These are phyloP conservation scores for Phanerochaete sordida DNA, from an alignment of 768 basidiomycete genomes.

Conservation along the genomic window DNA sequence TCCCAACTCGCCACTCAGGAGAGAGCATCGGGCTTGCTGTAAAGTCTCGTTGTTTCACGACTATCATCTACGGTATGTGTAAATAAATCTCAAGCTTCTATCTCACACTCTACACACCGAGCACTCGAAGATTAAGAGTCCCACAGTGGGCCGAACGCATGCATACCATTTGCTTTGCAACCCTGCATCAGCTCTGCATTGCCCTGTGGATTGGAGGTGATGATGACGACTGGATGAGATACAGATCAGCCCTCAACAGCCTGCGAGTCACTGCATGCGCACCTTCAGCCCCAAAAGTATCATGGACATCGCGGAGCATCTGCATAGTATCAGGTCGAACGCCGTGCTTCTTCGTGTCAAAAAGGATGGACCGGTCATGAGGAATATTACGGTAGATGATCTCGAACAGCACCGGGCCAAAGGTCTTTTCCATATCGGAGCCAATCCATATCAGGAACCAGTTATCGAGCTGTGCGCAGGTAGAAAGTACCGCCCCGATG, in stretches of 20 bases:
- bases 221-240: conserved; percentile 56
- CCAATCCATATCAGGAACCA: conserved; percentile 83
- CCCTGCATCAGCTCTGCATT: conserved; percentile 72
- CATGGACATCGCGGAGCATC: conserved; percentile 63
- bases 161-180: conserved; percentile 17
- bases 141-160: conserved; percentile 63
- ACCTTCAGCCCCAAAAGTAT: conserved; percentile 69
- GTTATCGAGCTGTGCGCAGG: conserved; percentile 67
- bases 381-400: conserved; percentile 68
- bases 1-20: too few species aligned
- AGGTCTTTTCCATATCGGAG: conserved; percentile 80
- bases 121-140: too few species aligned
- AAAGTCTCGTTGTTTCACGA: too few species aligned
- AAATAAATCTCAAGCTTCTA: too few species aligned
- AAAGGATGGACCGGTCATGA: conserved; percentile 69
- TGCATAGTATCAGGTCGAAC: conserved; percentile 79
- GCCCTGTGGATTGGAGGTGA: conserved; percentile 76
- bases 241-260: neutral
- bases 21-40: too few species aligned
- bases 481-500: conserved; percentile 74
- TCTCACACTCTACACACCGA: too few species aligned
- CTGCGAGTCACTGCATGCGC: too few species aligned
- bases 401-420: conserved; percentile 73
- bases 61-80: too few species aligned
- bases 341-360: conserved; percentile 73